phyloP scores from a whole-genome alignment of 2,329 filamentous ascomycete species.

The Fusarium sp. region DNA sequence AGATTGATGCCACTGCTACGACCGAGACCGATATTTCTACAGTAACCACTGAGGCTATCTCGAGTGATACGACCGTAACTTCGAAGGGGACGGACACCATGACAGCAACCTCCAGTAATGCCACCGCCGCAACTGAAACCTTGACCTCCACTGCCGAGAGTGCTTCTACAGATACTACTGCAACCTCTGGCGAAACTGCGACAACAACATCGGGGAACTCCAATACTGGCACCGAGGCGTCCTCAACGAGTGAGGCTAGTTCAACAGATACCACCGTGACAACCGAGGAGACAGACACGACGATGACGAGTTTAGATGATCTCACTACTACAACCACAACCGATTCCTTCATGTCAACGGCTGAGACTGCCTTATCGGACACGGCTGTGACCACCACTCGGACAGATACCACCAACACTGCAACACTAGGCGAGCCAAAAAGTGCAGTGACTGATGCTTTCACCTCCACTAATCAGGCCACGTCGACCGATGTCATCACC shows the following conservation, averaged over 20 bases:
- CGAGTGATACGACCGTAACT: background rate
- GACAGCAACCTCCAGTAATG: fast-evolving
- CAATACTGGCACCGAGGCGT: background rate
- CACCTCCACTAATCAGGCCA: too few relatives aligned
- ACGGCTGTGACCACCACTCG: too few relatives aligned
- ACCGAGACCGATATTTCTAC: background rate
- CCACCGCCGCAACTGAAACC: fast-evolving
- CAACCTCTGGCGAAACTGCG: too few relatives aligned
- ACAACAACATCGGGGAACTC: background rate
- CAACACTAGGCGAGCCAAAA: too few relatives aligned
- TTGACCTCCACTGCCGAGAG: background rate
- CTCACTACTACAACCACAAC: background rate
- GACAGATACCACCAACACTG: too few relatives aligned
- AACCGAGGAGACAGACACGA: too few relatives aligned
- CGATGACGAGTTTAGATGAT: background rate
- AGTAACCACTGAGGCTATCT: background rate
- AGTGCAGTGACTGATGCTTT: background rate
- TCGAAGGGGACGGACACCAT: background rate
- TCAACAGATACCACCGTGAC: too few relatives aligned
- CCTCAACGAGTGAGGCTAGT: background rate
- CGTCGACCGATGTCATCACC: too few relatives aligned
- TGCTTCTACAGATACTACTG: background rate
- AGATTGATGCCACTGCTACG: background rate
- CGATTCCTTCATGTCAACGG: too few relatives aligned
- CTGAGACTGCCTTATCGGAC: too few relatives aligned